Base-by-base conservation (phyloP, 225 moss, liverwort and hornwort genomes). In the Climacium dendroides region DNA sequence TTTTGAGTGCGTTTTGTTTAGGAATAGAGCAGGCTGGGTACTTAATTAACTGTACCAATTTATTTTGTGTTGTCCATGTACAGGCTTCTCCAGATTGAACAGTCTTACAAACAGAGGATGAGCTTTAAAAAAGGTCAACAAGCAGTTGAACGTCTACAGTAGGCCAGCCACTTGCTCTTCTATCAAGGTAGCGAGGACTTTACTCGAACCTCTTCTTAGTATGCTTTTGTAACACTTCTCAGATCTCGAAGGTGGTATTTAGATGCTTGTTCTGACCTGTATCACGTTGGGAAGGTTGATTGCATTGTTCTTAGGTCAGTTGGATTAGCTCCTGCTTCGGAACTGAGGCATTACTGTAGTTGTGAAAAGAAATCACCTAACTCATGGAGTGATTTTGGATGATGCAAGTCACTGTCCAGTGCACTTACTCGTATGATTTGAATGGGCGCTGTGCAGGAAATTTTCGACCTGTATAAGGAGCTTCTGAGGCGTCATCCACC, bases 11-110 rank as follows among this genome's bases (percentile, higher is more conserved):
- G 25, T 28, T 41, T 80, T 52, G 48, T 26, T 80, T 41, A 75
- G 41, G 53, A 79, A 2, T 43, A 13, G 45, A 79, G 65, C 32
- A 60, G 23, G 65, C 32, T 17, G 61, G 50, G 45, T 57, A 8
- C 20, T 23, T 35, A 14, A 39, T 39, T 22, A 25, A 57, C 80
- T 47, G 67, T 47, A 32, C 25, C 54, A 61, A 67, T 55, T 55
- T 77, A 57, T 84, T 62, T 87, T 32, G 48, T 59, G 85, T 79
- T 91, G 81, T 82, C 50, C 45, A 8, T 85, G 47, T 73, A 32
- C 60, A 91, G 91, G 64, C 59, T 78, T 79, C 81, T 30, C 78
- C 91, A 81, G 83, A 82, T 73, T 70, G 74, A 89, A 54, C 54
- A 78, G 78, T 82, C 65, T 18, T 47, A 10, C 60, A 52, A 53